Percentiles rank a stretch among this genome's conserved stretches.
Conservation (phyloP, 495 filamentous ascomycete species). For the Daldinia concentrica region DNA sequence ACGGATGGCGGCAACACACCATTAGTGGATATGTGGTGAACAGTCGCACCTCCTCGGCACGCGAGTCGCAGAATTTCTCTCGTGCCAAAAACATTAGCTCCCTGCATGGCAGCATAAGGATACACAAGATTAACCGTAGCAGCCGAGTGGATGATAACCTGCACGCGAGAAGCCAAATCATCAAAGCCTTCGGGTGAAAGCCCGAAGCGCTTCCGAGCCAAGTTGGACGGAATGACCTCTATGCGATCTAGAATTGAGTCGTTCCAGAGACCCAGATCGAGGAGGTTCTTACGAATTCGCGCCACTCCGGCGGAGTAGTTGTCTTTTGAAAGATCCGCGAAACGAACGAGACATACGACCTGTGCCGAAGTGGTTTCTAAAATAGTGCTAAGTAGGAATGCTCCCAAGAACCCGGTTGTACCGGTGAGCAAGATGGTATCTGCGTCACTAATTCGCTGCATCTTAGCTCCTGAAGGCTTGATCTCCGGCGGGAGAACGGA, state of each 20-base stretch:
- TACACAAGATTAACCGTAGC: conserved; percentile 75
- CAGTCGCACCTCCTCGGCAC: conserved; percentile 65
- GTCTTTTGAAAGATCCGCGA: conserved; percentile 64
- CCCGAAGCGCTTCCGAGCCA: conserved; percentile 67
- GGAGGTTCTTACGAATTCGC: conserved; percentile 67
- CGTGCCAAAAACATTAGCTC: conserved; percentile 68
- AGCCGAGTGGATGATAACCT: conserved; percentile 72
- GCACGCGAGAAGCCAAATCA: conserved; percentile 63
- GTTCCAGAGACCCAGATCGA: conserved; percentile 71
- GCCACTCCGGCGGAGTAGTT: conserved; percentile 64
- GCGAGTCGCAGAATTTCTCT: conserved; percentile 71
- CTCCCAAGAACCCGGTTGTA: conserved; percentile 54
- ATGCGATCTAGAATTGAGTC: conserved; percentile 75
- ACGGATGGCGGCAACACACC: conserved; percentile 69
- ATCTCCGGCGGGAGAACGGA: conserved; percentile 68
- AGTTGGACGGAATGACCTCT: conserved; percentile 70
- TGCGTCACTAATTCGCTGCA: conserved; percentile 64
- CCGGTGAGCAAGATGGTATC: conserved; percentile 60
- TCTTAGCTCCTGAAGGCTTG: conserved; percentile 53
- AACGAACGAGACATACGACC: conserved; percentile 74
- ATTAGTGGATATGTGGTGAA: conserved; percentile 77
- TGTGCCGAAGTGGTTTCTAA: conserved; percentile 64
- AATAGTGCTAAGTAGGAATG: conserved; percentile 52
- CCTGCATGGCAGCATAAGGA: conserved; percentile 69
- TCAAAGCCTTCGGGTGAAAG: conserved; percentile 65